Base-by-base conservation (phyloP, 2,329 filamentous ascomycete genomes). In the Talaromyces sp. region DNA sequence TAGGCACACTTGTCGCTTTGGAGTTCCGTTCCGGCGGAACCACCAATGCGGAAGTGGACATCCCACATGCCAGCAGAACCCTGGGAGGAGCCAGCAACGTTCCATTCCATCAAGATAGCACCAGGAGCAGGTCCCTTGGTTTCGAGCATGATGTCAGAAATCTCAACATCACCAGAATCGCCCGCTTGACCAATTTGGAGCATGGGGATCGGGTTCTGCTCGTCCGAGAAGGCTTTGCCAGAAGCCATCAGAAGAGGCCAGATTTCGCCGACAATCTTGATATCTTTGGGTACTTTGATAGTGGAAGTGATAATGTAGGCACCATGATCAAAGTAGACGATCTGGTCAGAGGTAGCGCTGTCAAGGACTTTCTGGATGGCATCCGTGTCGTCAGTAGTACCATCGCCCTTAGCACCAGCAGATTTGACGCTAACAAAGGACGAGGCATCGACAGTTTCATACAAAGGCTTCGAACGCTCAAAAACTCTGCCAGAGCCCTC, bases 41-140 rank as follows among this genome's bases (percentile, higher is more conserved):
- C 95, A 69, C 92, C 94, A 68, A 99, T 86, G 71, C 95, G 91
- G 79, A 95, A 89, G 81, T 99, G 95, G n/a, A 93, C 88, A 70
- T 99, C 95, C 91, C 93, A 99, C 77, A 97, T 87, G 65, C 87
- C 94, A 23, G 87, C 88, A 1, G 87, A 85, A 54, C 91, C 92
- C 62, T 88, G 83, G 6, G 70, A 68, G 28, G 72, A 60, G 40
- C 87, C 88, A 51, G 86, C 86, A 50, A 96, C 81, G 77, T 97
- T 97, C 90, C 92, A 97, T 75, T 97, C 85, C 79, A 97, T 87
- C 72, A 97, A 84, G 70, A 96, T 91, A 18, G 92, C 94, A 66
- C 94, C 94, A 0, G 92, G 89, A 65, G 91, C 89, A 3, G 92
- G 82, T 4, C 94, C 94, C 67, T 87, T 85, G 33, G 92, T 96